Percentiles rank a stretch among this genome's conserved stretches.
Evolutionary conservation across 805 yeast species (phyloP).

Genomic region (Candida endomychidarum): DNA sequence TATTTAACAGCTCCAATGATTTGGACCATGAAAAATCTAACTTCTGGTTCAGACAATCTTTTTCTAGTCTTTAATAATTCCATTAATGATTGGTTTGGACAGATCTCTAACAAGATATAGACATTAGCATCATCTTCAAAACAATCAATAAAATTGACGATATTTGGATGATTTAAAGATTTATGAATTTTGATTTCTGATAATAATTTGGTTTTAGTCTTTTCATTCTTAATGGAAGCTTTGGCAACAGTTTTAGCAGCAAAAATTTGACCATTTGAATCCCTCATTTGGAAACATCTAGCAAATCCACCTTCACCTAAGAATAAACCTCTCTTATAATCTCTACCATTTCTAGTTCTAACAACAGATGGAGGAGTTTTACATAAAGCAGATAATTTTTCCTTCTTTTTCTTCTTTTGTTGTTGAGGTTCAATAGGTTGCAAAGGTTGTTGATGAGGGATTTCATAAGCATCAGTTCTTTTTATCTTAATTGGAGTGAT

Average conservation of each 20-base stretch:
- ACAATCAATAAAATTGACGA: slow-evolving; percentile 92
- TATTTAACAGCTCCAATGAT: slow-evolving; percentile 92
- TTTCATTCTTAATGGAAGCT: slow-evolving; percentile 85
- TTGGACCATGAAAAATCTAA: slow-evolving; percentile 84
- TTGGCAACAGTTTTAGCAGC: slow-evolving; percentile 99
- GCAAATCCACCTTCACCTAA: slow-evolving; percentile 99
- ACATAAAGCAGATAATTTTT: slow-evolving; percentile 85
- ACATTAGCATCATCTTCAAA: slow-evolving; percentile 96
- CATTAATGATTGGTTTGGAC: slow-evolving; percentile 93
- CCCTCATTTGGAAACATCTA: slow-evolving; percentile 95
- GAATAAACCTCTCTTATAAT: slow-evolving; percentile 85
- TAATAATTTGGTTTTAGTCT: slow-evolving; percentile 80
- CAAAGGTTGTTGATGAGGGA: slow-evolving; percentile 2
- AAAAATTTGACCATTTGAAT: slow-evolving; percentile 77
- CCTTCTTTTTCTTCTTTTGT: slow-evolving; percentile 68
- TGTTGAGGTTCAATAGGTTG: slow-evolving; percentile 19
- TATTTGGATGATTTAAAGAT: slow-evolving; percentile 81
- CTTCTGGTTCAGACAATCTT: slow-evolving; percentile 87
- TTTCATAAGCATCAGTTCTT: slow-evolving; percentile 13
- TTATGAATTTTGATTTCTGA: slow-evolving; percentile 96
- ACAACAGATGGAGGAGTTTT: slow-evolving; percentile 96
- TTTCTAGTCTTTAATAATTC: slow-evolving; percentile 85
- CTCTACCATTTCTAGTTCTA: slow-evolving; percentile 81
- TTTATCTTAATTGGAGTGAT: slow-evolving; percentile 31
- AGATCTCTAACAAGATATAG: slow-evolving; percentile 88